Base-by-base conservation (phyloP, 2,329 filamentous ascomycete genomes). In the Nothopassalora personata region DNA sequence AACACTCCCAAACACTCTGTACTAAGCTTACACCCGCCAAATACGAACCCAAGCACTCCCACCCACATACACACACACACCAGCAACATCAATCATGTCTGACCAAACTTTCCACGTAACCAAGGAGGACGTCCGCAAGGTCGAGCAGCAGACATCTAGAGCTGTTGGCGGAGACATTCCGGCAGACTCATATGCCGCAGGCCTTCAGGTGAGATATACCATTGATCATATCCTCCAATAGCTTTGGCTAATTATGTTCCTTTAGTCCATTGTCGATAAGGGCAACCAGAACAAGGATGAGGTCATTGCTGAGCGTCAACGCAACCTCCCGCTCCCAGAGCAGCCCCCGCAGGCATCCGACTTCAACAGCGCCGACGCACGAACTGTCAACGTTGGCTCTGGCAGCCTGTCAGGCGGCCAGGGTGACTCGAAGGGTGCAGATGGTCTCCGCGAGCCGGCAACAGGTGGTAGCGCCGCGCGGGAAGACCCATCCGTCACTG, bases 251-350 rank as follows among this genome's bases (percentile, higher is more conserved):
- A 47, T 18, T 5, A 33, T 15, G 4, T 45, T 15, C 10, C 10
- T 15, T 2, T 46, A 68, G 66, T 70, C 67, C 49, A 62, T 70
- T 48, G 64, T 70, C 51, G 69, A 72, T 61, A 52, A 63, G 60
- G 31, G 67, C 58, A 56, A 56, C 61, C 64, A 72, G 65, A 72
- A 74, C 75, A 90, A 89, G 74, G 72, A 78, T 64, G 78, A 87
- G 57, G 78, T 87, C 74, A 87, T 92, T 71, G 83, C 86, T 54
- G 76, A 88, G 73, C 81, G 81, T 69, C 81, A 87, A 76, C 76
- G 85, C 73, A 90, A 91, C 75, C 85, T 95, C 33, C 88, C 89
- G 54, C 83, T 92, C 53, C 90, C 90, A 18, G 89, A 93, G 1
- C 81, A 92, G 65, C 90, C 90, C 23, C 88, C 89, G 1, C 77